Evolutionary conservation across 1,284 basidiomycete species (phyloP), one percentile per base, ranked within the genome.

Genomic region (Apiotrichum sp.): DNA sequence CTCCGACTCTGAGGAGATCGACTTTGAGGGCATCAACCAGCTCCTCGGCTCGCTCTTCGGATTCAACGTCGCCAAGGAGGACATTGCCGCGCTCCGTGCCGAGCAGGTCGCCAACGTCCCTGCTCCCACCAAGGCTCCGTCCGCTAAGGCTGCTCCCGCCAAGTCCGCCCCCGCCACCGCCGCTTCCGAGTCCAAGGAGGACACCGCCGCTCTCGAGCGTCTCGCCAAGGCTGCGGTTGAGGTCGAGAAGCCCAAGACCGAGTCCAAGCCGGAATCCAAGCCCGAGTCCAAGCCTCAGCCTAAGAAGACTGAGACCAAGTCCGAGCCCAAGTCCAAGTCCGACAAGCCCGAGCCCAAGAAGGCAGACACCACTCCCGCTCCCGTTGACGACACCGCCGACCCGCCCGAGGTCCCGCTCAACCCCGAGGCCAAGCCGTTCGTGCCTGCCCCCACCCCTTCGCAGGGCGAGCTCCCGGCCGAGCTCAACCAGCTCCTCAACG

Each of bases 401-500:
- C 49, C 39, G 7, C 42, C 45, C 35, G 47, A 47, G 42, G 39
- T 52, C n/a, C 38, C 39, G 13, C 33, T 52, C 53, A 47, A 49
- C 35, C 33, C 52, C 34, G 36, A 52, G 36, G 51, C 44, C 32
- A 33, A 4, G 35, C 44, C 31, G 3, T 33, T 45, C 32, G 35
- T 31, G 8, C 39, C 53, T 6, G 14, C 51, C 1, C 4, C 53
- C 14, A 33, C 55, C 47, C 11, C 39, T 16, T 36, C 39, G 40
- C 53, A 61, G 48, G 10, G 53, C 34, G 38, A 55, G 39, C 50
- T 72, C 53, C 67, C 68, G n/a, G 50, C 63, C 38, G 64, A 68
- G 48, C 56, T 75, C 54, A 73, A 72, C 65, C 57, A 65, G 41
- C 62, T 75, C n/a, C 63, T 75, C 50, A 63, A 63, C 45, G 55